Evolutionary conservation across 257 asterid species (phyloP).

Genomic region (Solanum ossicruentum): DNA sequence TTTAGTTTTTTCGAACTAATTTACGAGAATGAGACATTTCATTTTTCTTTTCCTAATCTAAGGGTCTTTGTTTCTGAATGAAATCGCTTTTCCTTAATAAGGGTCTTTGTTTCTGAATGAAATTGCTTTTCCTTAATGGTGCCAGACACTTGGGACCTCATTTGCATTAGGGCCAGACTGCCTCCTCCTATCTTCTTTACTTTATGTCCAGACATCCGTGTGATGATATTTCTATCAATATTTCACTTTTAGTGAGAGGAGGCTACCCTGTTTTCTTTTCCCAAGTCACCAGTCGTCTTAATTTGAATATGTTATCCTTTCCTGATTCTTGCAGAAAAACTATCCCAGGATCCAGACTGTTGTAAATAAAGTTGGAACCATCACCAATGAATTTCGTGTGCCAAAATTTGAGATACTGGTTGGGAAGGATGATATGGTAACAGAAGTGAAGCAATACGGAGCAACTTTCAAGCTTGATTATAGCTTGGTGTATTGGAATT

Average conservation of each 20-base stretch:
- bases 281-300: neutral
- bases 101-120: neutral
- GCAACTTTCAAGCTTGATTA: conserved; percentile 94
- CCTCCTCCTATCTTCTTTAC: neutral
- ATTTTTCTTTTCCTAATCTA: neutral
- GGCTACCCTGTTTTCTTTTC: neutral
- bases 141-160: neutral
- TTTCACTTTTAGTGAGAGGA: neutral
- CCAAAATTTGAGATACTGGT: conserved; percentile 88
- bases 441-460: conserved; percentile 82
- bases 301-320: neutral
- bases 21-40: neutral
- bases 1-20: neutral
- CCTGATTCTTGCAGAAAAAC: conserved; percentile 47
- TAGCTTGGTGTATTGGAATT: conserved; percentile 92
- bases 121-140: neutral
- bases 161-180: neutral
- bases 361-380: conserved; percentile 84
- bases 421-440: conserved; percentile 74
- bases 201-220: neutral
- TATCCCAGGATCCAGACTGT: conserved; percentile 83
- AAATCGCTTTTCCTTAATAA: neutral
- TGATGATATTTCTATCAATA: neutral
- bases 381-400: conserved; percentile 84
- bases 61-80: neutral